Evolutionary conservation across 2,329 filamentous ascomycete species (phyloP), one percentile per base, ranked within the genome.

Genomic region (Pseudohalonectria lignicola): DNA sequence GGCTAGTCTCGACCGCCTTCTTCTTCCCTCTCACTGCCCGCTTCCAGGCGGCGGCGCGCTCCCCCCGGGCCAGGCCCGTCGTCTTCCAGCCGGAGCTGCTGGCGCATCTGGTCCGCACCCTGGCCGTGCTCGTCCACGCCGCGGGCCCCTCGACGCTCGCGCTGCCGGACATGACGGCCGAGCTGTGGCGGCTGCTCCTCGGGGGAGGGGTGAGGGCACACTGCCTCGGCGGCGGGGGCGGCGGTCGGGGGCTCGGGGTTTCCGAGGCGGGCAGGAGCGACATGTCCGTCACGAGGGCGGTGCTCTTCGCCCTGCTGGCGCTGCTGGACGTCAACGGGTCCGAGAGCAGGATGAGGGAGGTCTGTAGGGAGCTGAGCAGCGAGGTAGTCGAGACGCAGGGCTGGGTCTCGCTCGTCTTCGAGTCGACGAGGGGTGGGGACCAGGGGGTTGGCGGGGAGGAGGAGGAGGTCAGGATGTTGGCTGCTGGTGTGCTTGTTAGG

Each of bases 11-110:
- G 0, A 67, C 77, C 0, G 74, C 72, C 13, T 92, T 95, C 65
- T 95, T 96, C 72, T 83, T 82, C 45, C 90, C 92, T 0, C 67
- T 98, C 9, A 82, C 82, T 0, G 82, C 82, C 1, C 79, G 86
- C 31, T 93, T 92, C 60, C 83, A 82, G 53, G 68, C 82, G 3
- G 79, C 71, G 1, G 56, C 74, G 32, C 63, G 61, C 33, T 59
- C 63, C 1, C 49, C 58, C 0, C 56, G 63, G 34, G 76, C 77
- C 36, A n/a, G n/a, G n/a, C 13, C 18, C 8, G 71, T 87, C 36
- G 70, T 86, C 44, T 74, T 86, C 36, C 76, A 86, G 31, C 79
- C 86, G 0, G 74, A 83, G 42, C 69, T 95, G 5, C 72, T 96
- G 0, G 70, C 79, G 0, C 72, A 87, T 8, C 92, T 86, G 55